phyloP scores from a whole-genome alignment of 202 grass and related monocot species.

The Cymbopogon flexuosus region DNA sequence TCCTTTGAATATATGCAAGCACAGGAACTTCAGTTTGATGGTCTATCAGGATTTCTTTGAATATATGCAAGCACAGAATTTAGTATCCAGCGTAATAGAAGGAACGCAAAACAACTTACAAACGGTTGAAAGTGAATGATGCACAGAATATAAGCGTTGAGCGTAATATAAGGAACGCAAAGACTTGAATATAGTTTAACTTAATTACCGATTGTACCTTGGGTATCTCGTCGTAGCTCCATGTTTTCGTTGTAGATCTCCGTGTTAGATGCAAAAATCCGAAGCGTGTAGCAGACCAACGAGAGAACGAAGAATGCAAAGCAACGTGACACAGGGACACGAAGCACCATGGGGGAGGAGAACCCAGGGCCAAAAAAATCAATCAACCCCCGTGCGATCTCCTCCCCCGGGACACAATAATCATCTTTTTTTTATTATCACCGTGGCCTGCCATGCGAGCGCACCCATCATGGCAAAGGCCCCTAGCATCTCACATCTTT shows the following conservation, averaged over 20 bases:
- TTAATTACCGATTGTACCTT: constrained; percentile 32
- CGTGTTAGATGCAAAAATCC: too few relatives aligned
- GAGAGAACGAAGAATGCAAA: too few relatives aligned
- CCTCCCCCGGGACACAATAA: constrained; percentile 11
- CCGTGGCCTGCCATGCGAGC: constrained; percentile 71
- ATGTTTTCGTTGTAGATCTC: not conserved
- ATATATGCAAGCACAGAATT: too few relatives aligned
- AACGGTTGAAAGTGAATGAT: too few relatives aligned
- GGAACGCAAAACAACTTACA: too few relatives aligned
- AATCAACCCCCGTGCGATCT: constrained; percentile 52
- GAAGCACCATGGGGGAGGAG: constrained; percentile 24
- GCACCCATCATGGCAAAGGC: constrained; percentile 83
- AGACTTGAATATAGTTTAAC: not conserved
- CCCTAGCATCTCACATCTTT: constrained; percentile 22
- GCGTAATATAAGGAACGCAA: not conserved
- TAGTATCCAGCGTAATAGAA: too few relatives aligned
- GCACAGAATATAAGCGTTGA: not conserved
- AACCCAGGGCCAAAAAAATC: constrained; percentile 40
- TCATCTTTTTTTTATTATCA: constrained; percentile 39
- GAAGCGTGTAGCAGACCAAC: too few relatives aligned
- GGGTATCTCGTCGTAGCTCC: not conserved
- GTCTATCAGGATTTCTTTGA: too few relatives aligned
- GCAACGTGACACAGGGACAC: not conserved
- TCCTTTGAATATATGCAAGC: too few relatives aligned
- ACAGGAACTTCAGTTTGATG: too few relatives aligned